phyloP scores from a whole-genome alignment of 345 rosid genomes.

The Bretschneidera sinensis region DNA sequence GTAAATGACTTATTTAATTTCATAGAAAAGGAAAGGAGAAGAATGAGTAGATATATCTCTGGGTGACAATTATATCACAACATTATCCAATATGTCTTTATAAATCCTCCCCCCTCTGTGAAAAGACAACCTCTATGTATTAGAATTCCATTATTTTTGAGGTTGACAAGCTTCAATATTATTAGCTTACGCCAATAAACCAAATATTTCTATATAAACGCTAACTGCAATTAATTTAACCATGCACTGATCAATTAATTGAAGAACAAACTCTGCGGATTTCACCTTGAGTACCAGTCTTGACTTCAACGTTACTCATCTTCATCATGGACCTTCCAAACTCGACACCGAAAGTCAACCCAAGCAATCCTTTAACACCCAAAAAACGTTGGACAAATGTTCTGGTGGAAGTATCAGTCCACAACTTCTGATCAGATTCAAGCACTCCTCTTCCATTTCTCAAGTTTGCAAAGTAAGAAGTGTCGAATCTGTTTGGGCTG shows the following conservation, averaged over 20 bases:
- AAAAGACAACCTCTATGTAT: too few relatives aligned
- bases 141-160: too few relatives aligned
- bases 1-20: too few relatives aligned
- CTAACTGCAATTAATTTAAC: too few relatives aligned
- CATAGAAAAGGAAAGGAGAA: too few relatives aligned
- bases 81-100: too few relatives aligned
- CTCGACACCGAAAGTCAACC: slow-evolving; percentile 34
- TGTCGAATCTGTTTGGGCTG: slow-evolving; percentile 18
- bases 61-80: too few relatives aligned
- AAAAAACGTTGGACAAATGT: slow-evolving; percentile 1
- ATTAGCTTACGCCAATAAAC: too few relatives aligned
- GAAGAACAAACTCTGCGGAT: slow-evolving; percentile 49
- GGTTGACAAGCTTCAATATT: too few relatives aligned
- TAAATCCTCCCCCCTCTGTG: too few relatives aligned
- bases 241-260: slow-evolving; percentile 34
- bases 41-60: too few relatives aligned
- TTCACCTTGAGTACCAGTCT: slow-evolving; percentile 42
- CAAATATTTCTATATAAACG: too few relatives aligned
- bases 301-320: slow-evolving; percentile 60
- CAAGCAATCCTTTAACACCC: slow-evolving; percentile 21
- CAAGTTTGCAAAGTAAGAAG: slow-evolving; percentile 20
- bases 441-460: slow-evolving; percentile 17
- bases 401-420: slow-evolving; percentile 16
- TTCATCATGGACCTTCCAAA: slow-evolving; percentile 57
- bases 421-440: slow-evolving; percentile 23